A percentile compares a stretch with the other conserved stretches of the same genome.
Evolutionary conservation across 2,329 filamentous ascomycete species (phyloP).

Genomic region (Trichothecium roseum): DNA sequence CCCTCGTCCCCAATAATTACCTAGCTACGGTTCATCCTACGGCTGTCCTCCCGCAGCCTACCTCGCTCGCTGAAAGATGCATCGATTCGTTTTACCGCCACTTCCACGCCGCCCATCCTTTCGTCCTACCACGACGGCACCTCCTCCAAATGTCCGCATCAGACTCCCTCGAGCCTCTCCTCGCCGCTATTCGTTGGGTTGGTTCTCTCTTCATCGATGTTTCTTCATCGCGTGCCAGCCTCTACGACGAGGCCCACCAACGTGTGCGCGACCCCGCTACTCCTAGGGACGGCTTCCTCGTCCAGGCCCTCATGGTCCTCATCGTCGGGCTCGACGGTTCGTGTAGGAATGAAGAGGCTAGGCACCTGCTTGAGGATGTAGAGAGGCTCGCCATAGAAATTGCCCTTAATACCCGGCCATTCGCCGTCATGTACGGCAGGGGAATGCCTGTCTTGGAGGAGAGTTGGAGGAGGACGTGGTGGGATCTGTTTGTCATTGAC

Average conservation of each 20-base stretch:
- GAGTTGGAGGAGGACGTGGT: conserved; percentile 83
- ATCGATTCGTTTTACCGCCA: conserved; percentile 48
- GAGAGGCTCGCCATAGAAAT: conserved; percentile 66
- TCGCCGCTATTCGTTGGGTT: conserved; percentile 45
- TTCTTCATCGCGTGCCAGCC: conserved; percentile 32
- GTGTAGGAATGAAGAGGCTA: conserved; percentile 59
- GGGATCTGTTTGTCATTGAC: conserved; percentile 73
- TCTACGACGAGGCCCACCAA: conserved; percentile 48
- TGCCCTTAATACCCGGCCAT: conserved; percentile 61
- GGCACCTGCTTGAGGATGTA: conserved; percentile 55
- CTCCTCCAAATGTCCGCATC: conserved; percentile 39
- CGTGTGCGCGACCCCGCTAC: conserved; percentile 35
- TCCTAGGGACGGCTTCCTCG: conserved; percentile 48
- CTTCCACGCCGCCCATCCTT: conserved; percentile 48
- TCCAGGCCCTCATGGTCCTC: conserved; percentile 70
- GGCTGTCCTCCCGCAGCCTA: conserved; percentile 3
- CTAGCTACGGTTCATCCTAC: no score
- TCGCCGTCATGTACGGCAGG: conserved; percentile 51
- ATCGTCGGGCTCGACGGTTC: conserved; percentile 70
- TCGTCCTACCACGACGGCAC: conserved; percentile 42
- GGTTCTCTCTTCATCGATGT: conserved; percentile 45
- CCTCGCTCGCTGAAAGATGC: conserved; percentile 38
- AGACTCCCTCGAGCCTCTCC: conserved; percentile 33
- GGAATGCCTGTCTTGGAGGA: conserved; percentile 65
- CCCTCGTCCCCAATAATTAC: background rate